Conservation (phyloP, 306 rosid species). For the Trifolium subterraneum region DNA sequence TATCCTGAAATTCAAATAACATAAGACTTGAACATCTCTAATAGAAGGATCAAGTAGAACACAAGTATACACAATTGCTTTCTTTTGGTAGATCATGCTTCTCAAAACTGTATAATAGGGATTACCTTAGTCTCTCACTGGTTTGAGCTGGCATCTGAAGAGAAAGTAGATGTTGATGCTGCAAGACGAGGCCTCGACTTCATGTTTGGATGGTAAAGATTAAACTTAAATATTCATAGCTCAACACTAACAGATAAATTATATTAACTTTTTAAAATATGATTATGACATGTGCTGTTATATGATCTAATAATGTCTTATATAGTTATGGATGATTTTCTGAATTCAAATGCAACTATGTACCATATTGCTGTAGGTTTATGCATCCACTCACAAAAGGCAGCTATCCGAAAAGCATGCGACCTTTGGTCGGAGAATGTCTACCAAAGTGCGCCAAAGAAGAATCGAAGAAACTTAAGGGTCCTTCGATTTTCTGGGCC, state of each 20-base stretch:
- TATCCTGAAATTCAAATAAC: too few species aligned
- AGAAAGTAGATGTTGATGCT: slow-evolving; percentile 48
- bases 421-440: slow-evolving; percentile 37
- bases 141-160: slow-evolving; percentile 52
- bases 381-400: slow-evolving; percentile 50
- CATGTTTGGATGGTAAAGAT: slow-evolving; percentile 69
- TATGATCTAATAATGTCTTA: too few species aligned
- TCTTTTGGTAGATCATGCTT: too few species aligned
- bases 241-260: not conserved
- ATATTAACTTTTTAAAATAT: too few species aligned
- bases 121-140: slow-evolving; percentile 56
- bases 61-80: too few species aligned
- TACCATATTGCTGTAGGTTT: slow-evolving; percentile 36
- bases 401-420: slow-evolving; percentile 48
- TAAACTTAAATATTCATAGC: slow-evolving; percentile 24
- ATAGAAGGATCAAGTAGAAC: too few species aligned
- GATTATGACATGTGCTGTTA: too few species aligned
- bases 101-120: slow-evolving; percentile 69
- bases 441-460: slow-evolving; percentile 40
- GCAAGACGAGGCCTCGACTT: slow-evolving; percentile 67
- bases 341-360: not conserved
- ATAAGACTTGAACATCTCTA: too few species aligned
- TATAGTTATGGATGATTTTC: not conserved
- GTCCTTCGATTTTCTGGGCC: slow-evolving; percentile 50
- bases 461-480: slow-evolving; percentile 40